Percentiles rank a stretch among this genome's conserved stretches.
These are phyloP conservation scores for Fusarium foetens DNA, from an alignment of 2,329 filamentous ascomycete genomes.

Conservation along the genomic window DNA sequence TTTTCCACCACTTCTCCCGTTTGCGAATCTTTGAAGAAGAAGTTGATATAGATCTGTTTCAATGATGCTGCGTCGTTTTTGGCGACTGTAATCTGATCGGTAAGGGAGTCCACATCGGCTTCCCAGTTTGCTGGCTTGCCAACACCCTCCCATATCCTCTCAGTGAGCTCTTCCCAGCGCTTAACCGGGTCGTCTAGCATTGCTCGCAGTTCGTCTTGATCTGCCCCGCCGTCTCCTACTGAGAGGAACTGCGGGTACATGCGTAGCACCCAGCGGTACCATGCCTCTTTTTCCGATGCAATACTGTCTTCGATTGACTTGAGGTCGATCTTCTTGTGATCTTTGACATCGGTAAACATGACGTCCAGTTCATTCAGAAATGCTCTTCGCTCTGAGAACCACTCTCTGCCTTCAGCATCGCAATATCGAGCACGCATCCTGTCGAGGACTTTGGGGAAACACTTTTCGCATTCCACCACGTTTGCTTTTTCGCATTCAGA, in stretches of 20 bases:
- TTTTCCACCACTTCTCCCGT: slow-evolving; percentile 49
- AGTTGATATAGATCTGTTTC: slow-evolving; percentile 53
- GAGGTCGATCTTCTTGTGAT: slow-evolving; percentile 55
- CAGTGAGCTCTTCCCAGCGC: slow-evolving; percentile 51
- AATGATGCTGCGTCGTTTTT: slow-evolving; percentile 48
- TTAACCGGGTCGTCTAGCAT: slow-evolving; percentile 53
- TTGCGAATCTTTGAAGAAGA: slow-evolving; percentile 54
- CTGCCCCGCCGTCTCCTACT: slow-evolving; percentile 44
- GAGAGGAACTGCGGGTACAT: slow-evolving; percentile 53
- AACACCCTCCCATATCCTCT: slow-evolving; percentile 51
- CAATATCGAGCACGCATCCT: slow-evolving; percentile 54
- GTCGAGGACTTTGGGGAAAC: slow-evolving; percentile 60
- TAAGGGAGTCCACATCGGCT: slow-evolving; percentile 48
- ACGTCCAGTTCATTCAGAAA: slow-evolving; percentile 63
- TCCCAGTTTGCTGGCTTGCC: slow-evolving; percentile 50
- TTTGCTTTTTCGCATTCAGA: slow-evolving; percentile 56
- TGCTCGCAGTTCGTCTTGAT: slow-evolving; percentile 48
- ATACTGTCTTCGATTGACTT: slow-evolving; percentile 61
- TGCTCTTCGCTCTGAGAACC: slow-evolving; percentile 61
- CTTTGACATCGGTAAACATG: slow-evolving; percentile 60
- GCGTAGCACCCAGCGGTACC: slow-evolving; percentile 61
- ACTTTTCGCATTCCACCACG: slow-evolving; percentile 58
- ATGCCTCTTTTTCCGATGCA: slow-evolving; percentile 61
- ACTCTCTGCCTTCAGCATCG: slow-evolving; percentile 55
- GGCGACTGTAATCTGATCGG: slow-evolving; percentile 47